Conservation (phyloP, 345 rosid species). For the Erodium maritimum region DNA sequence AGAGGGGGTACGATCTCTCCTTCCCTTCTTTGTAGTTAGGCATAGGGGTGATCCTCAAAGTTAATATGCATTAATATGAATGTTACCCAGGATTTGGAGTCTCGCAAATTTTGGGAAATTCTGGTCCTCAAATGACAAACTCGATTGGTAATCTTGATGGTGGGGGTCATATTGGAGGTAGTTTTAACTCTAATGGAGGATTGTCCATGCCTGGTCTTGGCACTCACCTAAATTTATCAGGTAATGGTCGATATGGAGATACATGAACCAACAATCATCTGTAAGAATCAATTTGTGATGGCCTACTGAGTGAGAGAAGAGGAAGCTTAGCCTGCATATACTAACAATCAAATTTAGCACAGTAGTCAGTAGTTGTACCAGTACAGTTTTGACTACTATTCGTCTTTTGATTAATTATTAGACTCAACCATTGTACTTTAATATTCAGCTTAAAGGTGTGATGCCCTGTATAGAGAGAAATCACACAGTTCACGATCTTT, state of each 20-base stretch:
- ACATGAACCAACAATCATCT: background rate
- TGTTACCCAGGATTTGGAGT: background rate
- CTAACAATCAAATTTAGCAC: background rate
- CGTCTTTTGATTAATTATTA: too few species aligned
- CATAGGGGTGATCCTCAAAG: background rate
- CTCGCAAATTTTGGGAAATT: background rate
- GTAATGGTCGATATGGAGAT: conserved; percentile 1
- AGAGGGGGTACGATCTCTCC: background rate
- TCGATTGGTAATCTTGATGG: conserved; percentile 1
- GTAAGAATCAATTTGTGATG: background rate
- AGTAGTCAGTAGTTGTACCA: background rate
- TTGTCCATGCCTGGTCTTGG: background rate
- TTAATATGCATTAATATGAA: background rate
- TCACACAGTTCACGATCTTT: background rate
- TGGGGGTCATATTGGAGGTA: conserved; percentile 1
- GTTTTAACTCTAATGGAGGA: conserved; percentile 3
- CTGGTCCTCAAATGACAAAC: conserved; percentile 2
- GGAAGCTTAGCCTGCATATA: background rate
- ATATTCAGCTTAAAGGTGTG: too few species aligned
- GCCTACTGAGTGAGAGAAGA: background rate
- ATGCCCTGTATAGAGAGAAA: too few species aligned
- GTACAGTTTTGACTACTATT: background rate
- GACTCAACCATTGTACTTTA: background rate
- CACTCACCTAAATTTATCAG: background rate
- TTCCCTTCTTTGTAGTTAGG: background rate